Conservation (phyloP, 805 yeast genomes). For the Wickerhamomyces canadensis region DNA sequence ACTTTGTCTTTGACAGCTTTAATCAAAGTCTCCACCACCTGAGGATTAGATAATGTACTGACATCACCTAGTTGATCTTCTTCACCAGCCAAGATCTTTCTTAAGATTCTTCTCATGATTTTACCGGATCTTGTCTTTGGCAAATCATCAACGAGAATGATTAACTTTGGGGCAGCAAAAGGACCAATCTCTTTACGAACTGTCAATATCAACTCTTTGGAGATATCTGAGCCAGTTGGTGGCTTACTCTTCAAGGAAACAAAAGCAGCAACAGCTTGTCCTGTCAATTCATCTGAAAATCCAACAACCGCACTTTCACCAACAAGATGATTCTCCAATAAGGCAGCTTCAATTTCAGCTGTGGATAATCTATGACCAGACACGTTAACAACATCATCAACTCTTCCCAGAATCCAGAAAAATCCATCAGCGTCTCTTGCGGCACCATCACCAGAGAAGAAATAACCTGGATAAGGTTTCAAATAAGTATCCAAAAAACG, state of each 20-base stretch:
- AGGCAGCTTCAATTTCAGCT: slow-evolving; percentile 82
- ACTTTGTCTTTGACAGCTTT: slow-evolving; percentile 35
- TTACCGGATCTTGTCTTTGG: slow-evolving; percentile 87
- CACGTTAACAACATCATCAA: slow-evolving; percentile 84
- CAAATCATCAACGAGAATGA: slow-evolving; percentile 67
- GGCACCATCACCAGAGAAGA: slow-evolving; percentile 89
- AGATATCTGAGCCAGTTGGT: slow-evolving; percentile 30
- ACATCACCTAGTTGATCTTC: slow-evolving; percentile 80
- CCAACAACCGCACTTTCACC: slow-evolving; percentile 85
- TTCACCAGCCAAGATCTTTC: slow-evolving; percentile 70
- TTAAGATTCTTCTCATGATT: slow-evolving; percentile 80
- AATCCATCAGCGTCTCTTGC: slow-evolving; percentile 81
- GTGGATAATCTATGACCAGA: slow-evolving; percentile 87
- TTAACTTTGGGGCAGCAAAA: slow-evolving; percentile 77
- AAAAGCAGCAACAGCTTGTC: slow-evolving; percentile 81
- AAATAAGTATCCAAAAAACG: slow-evolving; percentile 77
- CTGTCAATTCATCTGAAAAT: slow-evolving; percentile 75
- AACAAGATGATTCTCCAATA: slow-evolving; percentile 64
- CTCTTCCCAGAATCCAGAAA: slow-evolving; percentile 83
- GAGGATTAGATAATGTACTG: slow-evolving; percentile 73
- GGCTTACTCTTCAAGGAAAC: slow-evolving; percentile 58
- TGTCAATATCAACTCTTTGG: slow-evolving; percentile 59
- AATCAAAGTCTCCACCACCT: slow-evolving; percentile 62
- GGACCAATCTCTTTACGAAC: slow-evolving; percentile 82
- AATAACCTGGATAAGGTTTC: slow-evolving; percentile 75